Evolutionary conservation across 352 stramenopile genomes (phyloP), one percentile per base, ranked within the genome.

Genomic region (Phytophthora aleatoria): DNA sequence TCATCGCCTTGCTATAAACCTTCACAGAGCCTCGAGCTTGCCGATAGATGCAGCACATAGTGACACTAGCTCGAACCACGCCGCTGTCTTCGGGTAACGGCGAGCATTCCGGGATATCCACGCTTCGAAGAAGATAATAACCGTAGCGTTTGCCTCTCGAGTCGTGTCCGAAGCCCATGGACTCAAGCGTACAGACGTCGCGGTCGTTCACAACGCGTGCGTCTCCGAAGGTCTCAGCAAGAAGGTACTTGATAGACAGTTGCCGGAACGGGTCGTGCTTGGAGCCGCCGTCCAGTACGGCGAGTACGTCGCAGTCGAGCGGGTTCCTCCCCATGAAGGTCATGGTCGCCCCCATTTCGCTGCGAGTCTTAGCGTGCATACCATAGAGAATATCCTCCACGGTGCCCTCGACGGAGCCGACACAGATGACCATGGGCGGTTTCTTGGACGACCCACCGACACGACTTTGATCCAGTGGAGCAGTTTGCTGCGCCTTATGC

Each of bases 21-120:
- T 73, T 68, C n/a, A 90, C 78, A 12, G 69, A 43, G 11, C 59
- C 56, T 15, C 76, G 74, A 10, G 69, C 64, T 69, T 91, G 82
- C 5, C 82, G 74, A 52, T 85, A 88, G 56, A 90, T 89, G 50
- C 76, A 87, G 61, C 81, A 89, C 56, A 89, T 64, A 38, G 81
- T 84, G 36, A 87, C 69, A 35, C 60, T 76, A 5, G 81, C 76
- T 20, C 78, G 77, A 20, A 79, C 67, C 5, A 90, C 69, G 41
- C 76, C 66, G 15, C 71, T 72, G 50, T 69, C 75, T 55, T 84
- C 70, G 1, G 71, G 65, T 50, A 86, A 72, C n/a, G 72, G 57
- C 0, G 79, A 80, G 54, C 80, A 87, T 26, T 74, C 73, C 0
- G 73, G 59, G 0, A 83, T 54, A 11, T 86, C 74, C 3, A 91